phyloP scores from a whole-genome alignment of 306 rosid genomes.

The Dalbergia cultrata region DNA sequence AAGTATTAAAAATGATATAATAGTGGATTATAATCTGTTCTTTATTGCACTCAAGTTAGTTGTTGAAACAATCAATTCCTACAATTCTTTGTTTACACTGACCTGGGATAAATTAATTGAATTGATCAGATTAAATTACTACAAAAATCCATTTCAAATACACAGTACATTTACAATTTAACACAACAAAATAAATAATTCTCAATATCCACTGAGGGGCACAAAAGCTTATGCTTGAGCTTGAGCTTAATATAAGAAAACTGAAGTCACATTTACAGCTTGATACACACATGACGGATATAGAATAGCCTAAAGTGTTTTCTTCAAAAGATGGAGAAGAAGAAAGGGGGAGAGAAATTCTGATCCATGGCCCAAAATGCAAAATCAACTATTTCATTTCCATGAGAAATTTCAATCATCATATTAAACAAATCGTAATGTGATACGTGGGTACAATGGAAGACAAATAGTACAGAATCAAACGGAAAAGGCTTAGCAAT shows the following conservation, averaged over 20 bases:
- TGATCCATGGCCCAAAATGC: background rate
- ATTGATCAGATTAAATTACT: background rate
- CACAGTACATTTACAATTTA: background rate
- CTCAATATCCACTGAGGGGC: background rate
- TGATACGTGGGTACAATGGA: conserved; percentile 28
- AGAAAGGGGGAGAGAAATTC: background rate
- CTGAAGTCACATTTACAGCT: too few species aligned
- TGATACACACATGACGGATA: too few species aligned
- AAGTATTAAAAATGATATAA: too few species aligned
- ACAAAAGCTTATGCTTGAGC: too few species aligned
- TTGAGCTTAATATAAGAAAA: too few species aligned
- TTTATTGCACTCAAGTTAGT: too few species aligned
- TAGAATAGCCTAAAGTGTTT: too few species aligned
- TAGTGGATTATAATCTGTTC: too few species aligned
- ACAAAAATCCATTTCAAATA: background rate
- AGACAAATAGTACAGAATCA: conserved; percentile 38
- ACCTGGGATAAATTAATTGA: background rate
- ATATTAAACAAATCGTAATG: conserved; percentile 5
- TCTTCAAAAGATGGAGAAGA: too few species aligned
- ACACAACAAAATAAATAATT: background rate
- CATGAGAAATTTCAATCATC: conserved; percentile 12
- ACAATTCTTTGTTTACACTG: too few species aligned
- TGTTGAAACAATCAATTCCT: too few species aligned
- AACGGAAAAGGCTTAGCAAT: background rate
- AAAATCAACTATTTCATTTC: conserved; percentile 14